Evolutionary conservation across 208 protist genomes (phyloP).

Genomic region (Wallacemonas sp.): DNA sequence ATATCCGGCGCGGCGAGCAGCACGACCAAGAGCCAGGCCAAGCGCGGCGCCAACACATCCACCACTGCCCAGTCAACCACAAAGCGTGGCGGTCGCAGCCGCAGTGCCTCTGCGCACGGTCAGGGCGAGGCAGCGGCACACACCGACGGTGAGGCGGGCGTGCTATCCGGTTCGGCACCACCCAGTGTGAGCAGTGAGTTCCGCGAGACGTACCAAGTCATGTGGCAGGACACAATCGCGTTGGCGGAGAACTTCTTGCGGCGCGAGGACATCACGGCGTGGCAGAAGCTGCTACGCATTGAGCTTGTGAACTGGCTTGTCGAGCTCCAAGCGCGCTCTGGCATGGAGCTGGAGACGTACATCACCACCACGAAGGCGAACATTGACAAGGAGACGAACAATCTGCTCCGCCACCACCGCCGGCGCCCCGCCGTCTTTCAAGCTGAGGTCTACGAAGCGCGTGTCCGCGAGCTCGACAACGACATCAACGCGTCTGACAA

Average conservation of each 20-base stretch:
- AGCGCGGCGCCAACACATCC: not conserved
- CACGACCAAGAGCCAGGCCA: not conserved
- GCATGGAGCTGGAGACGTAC: slow-evolving; percentile 24
- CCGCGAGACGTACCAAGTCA: slow-evolving; percentile 13
- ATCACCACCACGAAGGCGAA: slow-evolving; percentile 15
- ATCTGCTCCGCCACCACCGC: slow-evolving; percentile 71
- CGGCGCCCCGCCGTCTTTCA: slow-evolving; percentile 79
- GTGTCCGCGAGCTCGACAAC: slow-evolving; percentile 74
- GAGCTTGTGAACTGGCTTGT: slow-evolving; percentile 62
- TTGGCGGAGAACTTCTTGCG: slow-evolving; percentile 21
- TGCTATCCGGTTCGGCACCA: not conserved
- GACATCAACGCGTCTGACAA: slow-evolving; percentile 44
- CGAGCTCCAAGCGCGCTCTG: slow-evolving; percentile 22
- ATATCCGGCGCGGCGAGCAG: no score
- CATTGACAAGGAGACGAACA: slow-evolving; percentile 56
- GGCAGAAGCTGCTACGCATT: slow-evolving; percentile 32
- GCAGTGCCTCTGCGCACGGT: slow-evolving; percentile 1
- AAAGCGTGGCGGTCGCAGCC: slow-evolving; percentile 8
- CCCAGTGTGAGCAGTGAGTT: slow-evolving; percentile 9
- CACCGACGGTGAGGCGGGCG: not conserved
- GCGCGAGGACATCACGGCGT: slow-evolving; percentile 18
- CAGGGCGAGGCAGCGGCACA: not conserved
- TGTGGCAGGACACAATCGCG: slow-evolving; percentile 17
- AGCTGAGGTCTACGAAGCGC: slow-evolving; percentile 71
- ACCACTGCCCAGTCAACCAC: not conserved